Evolutionary conservation across 306 rosid genomes (phyloP).

Genomic region (Malus sieversii): DNA sequence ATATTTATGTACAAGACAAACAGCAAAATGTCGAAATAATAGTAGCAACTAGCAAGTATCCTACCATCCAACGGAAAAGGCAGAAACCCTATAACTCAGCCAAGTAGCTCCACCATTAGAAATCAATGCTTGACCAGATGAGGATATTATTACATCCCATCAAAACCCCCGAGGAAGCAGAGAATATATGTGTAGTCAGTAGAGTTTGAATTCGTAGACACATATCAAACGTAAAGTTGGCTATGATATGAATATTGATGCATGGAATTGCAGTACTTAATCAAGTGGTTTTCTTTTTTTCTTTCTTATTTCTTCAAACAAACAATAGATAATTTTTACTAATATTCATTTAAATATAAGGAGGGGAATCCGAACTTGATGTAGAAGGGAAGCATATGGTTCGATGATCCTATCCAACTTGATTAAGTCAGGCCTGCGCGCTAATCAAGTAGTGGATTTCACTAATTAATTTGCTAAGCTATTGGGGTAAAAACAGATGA

Average conservation of each 20-base stretch:
- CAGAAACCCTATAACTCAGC: constrained; percentile 3
- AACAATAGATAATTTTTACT: too few relatives aligned
- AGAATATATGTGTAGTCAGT: background rate
- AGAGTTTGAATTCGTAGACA: background rate
- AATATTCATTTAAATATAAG: background rate
- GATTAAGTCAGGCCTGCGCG: background rate
- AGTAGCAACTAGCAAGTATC: background rate
- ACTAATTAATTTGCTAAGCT: background rate
- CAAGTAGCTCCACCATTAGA: background rate
- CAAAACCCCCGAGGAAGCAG: background rate
- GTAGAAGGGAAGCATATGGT: too few relatives aligned
- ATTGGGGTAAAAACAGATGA: background rate
- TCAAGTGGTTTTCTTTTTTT: too few relatives aligned
- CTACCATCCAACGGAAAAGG: background rate
- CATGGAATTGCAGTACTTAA: too few relatives aligned
- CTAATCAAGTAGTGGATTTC: background rate
- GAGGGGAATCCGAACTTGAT: background rate
- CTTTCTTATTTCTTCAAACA: too few relatives aligned
- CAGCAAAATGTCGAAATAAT: background rate
- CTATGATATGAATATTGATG: too few relatives aligned
- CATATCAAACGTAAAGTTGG: background rate
- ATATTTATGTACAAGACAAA: background rate
- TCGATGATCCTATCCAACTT: background rate
- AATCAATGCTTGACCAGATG: background rate
- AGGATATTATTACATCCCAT: constrained; percentile 5